phyloP scores from a whole-genome alignment of 2,329 filamentous ascomycete species.

The Paecilomyces niveus region DNA sequence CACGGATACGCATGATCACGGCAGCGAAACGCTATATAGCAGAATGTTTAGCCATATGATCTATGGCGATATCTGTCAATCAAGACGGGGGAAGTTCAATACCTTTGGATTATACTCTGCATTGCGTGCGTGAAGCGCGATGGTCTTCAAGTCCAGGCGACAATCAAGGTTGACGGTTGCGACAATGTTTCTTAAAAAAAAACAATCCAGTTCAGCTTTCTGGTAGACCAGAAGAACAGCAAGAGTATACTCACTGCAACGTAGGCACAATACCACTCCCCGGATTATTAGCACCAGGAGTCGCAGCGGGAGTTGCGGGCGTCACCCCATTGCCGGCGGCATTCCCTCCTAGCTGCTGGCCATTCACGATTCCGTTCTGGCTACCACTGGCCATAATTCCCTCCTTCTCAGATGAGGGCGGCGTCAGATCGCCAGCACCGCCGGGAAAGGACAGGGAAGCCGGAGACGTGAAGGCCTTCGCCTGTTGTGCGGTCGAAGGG shows the following conservation, averaged over 20 bases:
- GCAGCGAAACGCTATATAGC: constrained; percentile 82
- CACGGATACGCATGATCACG: constrained; percentile 99
- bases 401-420: constrained; percentile 66
- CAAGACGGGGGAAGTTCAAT: constrained; percentile 40
- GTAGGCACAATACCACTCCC: constrained; percentile 88
- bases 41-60: constrained; percentile 40
- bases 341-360: constrained; percentile 52
- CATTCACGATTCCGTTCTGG: constrained; percentile 44
- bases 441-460: constrained; percentile 89
- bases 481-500: constrained; percentile 83
- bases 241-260: constrained; percentile 81
- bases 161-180: constrained; percentile 98
- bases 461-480: constrained; percentile 89
- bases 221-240: constrained; percentile 38
- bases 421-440: constrained; percentile 73
- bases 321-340: constrained; percentile 71
- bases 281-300: constrained; percentile 72
- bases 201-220: constrained; percentile 42
- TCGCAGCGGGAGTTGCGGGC: constrained; percentile 85
- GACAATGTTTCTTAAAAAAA: constrained; percentile 80
- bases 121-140: constrained; percentile 94
- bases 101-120: constrained; percentile 99
- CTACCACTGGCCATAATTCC: constrained; percentile 41
- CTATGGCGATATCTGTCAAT: constrained; percentile 22
- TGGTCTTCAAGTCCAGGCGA: constrained; percentile 96